These are phyloP conservation scores for Carex cristatella DNA, from an alignment of 176 grass and related monocot species.

Conservation along the genomic window DNA sequence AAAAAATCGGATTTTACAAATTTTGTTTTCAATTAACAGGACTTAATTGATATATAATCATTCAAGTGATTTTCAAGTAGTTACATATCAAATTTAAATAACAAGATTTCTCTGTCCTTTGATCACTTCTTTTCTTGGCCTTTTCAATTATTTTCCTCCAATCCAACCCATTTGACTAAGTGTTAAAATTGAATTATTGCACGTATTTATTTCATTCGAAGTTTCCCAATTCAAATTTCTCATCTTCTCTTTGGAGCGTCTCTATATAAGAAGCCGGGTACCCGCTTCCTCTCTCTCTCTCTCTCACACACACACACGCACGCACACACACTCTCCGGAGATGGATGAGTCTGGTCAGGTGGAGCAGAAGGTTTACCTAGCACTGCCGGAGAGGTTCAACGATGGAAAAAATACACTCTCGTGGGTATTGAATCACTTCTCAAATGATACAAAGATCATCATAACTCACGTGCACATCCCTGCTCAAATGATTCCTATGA, in stretches of 20 bases:
- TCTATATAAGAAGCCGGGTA: too few relatives aligned
- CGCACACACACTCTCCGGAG: not conserved
- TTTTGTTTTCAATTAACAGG: too few relatives aligned
- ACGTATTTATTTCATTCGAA: not conserved
- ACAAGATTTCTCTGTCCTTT: too few relatives aligned
- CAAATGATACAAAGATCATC: constrained; percentile 32
- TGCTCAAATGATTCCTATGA: constrained; percentile 66
- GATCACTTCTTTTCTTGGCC: too few relatives aligned
- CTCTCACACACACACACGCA: not conserved
- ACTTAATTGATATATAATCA: too few relatives aligned
- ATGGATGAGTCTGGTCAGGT: not conserved
- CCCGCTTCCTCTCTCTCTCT: not conserved
- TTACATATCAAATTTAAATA: too few relatives aligned
- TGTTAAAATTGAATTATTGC: too few relatives aligned
- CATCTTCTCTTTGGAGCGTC: not conserved
- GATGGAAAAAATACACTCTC: constrained; percentile 38
- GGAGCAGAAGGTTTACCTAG: constrained; percentile 51
- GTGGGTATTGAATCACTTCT: constrained; percentile 42
- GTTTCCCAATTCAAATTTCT: not conserved
- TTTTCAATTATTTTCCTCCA: too few relatives aligned
- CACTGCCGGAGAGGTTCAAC: constrained; percentile 40
- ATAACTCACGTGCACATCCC: constrained; percentile 66
- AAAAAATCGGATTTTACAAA: too few relatives aligned
- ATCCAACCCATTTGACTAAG: too few relatives aligned
- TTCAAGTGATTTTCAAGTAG: too few relatives aligned